Evolutionary conservation across 2,329 filamentous ascomycete genomes (phyloP).

Genomic region (Dendrostoma leiphaemia): DNA sequence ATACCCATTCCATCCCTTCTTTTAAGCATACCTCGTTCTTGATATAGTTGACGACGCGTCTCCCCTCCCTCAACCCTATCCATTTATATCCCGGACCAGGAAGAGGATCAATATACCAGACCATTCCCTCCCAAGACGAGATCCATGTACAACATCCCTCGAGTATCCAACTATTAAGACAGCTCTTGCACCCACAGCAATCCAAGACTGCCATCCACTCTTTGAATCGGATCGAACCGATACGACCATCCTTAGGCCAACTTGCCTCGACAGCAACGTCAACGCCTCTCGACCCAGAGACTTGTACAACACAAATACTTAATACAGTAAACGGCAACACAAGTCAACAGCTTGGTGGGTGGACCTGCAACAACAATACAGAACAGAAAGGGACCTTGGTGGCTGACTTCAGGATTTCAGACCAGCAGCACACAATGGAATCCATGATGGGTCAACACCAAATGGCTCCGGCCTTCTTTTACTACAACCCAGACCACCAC

Average conservation of each 20-base stretch:
- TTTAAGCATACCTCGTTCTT: conserved; percentile 34
- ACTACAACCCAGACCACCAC: conserved; percentile 77
- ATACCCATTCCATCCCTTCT: conserved; percentile 41
- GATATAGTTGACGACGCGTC: conserved; percentile 25
- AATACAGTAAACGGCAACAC: conserved; percentile 24
- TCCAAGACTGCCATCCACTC: conserved; percentile 45
- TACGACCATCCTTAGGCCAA: conserved; percentile 38
- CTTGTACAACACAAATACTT: conserved; percentile 31
- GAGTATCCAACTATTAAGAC: conserved; percentile 30
- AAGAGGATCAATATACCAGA: conserved; percentile 19
- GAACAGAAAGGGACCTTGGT: background rate
- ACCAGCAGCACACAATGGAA: conserved; percentile 57
- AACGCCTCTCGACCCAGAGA: conserved; percentile 23
- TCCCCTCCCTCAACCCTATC: conserved; percentile 13
- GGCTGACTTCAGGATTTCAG: conserved; percentile 21
- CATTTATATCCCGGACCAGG: conserved; percentile 11
- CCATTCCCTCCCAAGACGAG: conserved; percentile 24
- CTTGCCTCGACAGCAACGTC: conserved; percentile 19
- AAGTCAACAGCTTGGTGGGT: conserved; percentile 16
- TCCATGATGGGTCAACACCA: conserved; percentile 55
- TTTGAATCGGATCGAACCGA: conserved; percentile 34
- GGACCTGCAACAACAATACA: background rate
- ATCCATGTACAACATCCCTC: conserved; percentile 33
- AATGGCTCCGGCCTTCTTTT: conserved; percentile 79
- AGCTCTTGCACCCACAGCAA: conserved; percentile 16